A percentile compares a stretch with the other conserved stretches of the same genome.
Evolutionary conservation across 2,329 filamentous ascomycete genomes (phyloP).

Genomic region (Trichophyton benhamiae): DNA sequence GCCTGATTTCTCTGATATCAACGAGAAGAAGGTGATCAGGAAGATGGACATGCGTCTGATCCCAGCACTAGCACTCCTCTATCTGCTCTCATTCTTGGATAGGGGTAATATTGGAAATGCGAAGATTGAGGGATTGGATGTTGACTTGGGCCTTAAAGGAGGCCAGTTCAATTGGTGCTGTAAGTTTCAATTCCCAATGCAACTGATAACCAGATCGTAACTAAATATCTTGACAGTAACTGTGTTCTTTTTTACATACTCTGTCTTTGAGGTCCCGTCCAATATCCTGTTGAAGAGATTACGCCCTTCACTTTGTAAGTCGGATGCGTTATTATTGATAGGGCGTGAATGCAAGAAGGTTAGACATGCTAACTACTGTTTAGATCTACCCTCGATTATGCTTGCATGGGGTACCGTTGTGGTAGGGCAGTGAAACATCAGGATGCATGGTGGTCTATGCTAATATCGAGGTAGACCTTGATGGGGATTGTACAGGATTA

Average conservation of each 20-base stretch:
- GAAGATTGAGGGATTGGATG: slow-evolving; percentile 17
- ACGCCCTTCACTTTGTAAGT: slow-evolving; percentile 19
- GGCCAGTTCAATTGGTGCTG: slow-evolving; percentile 19
- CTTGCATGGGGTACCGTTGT: slow-evolving; percentile 38
- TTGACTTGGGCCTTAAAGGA: slow-evolving; percentile 16
- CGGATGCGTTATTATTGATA: background rate
- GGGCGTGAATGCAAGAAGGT: background rate
- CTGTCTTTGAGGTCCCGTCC: slow-evolving; percentile 16
- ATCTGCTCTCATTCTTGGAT: slow-evolving; percentile 26
- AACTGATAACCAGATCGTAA: background rate
- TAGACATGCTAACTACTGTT: background rate
- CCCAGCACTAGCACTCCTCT: slow-evolving; percentile 29
- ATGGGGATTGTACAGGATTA: slow-evolving; percentile 39
- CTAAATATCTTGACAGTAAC: slow-evolving; percentile 12
- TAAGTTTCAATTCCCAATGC: slow-evolving; percentile 4
- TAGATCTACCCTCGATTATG: slow-evolving; percentile 21
- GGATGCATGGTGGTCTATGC: background rate
- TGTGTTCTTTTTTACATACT: slow-evolving; percentile 19
- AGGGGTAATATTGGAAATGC: slow-evolving; percentile 22
- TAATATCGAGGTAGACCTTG: slow-evolving; percentile 24
- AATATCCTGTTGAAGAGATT: slow-evolving; percentile 23
- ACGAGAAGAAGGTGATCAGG: slow-evolving; percentile 30
- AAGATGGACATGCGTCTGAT: slow-evolving; percentile 32
- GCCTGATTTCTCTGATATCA: slow-evolving; percentile 24
- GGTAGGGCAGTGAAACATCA: slow-evolving; percentile 14